Base-by-base conservation (phyloP, 2,329 filamentous ascomycete genomes). In the Emericellopsis atlantica region DNA sequence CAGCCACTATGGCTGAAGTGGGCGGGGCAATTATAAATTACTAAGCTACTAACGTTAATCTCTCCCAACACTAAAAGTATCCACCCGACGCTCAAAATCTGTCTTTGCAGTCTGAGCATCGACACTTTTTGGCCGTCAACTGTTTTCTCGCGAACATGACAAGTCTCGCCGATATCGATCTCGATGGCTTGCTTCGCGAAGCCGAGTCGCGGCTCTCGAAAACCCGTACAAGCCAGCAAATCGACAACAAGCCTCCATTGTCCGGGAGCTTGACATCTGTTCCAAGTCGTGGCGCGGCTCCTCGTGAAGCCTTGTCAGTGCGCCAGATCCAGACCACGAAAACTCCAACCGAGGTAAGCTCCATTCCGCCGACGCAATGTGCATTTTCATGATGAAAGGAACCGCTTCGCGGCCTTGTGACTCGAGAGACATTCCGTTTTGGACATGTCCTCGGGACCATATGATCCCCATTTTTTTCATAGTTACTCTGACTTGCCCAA, bases 401-500 rank as follows among this genome's bases (percentile, higher is more conserved):
- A 56, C 56, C 56, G 38, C 50, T 50, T 56, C 47, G 52, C 46
- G 54, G 54, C 53, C 50, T 46, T 37, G 53, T 64, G 61, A 64
- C 59, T 55, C 53, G 54, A 58, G 52, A 55, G 52, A 50, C 54
- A 51, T 51, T 60, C 55, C 58, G 59, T 63, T 58, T 61, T 64
- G 62, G 59, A 59, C 56, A 58, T 48, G 45, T 47, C 49, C 76
- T 81, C 74, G 74, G 78, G 76, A 60, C 64, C 62, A 69, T 72
- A 63, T 72, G 69, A 69, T 69, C 53, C 49, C 62, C 67, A 64
- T 59, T 60, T 60, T 60, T 59, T 62, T 70, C 67, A 82, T 82
- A 84, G 79, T 84, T 84, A 84, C 79, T 81, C 78, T 82, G 79
- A 84, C 49, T 52, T 40, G 36, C 9, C 18, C 36, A 36, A 14